Evolutionary conservation across 2,329 filamentous ascomycete species (phyloP), one percentile per base, ranked within the genome.

Genomic region (Aspergillus caelatus): DNA sequence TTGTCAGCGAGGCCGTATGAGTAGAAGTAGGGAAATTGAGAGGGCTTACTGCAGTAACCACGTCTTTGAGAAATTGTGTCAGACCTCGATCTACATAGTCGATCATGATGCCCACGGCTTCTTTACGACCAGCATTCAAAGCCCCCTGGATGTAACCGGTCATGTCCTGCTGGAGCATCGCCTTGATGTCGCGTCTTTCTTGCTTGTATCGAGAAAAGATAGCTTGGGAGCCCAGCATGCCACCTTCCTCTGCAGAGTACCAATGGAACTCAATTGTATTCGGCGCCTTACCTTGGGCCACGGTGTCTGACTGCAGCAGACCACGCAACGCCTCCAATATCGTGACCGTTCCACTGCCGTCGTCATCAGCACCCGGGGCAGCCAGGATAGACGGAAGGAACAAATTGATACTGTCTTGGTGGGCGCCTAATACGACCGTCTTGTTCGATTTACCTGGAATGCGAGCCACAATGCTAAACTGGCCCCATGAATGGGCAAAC

Each of bases 161-260:
- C 94, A 98, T 98, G 79, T 98, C 94, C 80, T 98, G 94, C 82
- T 98, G 94, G 60, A 98, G 86, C 95, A 98, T 98, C 39, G 94
- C 94, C 81, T 94, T 96, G 77, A 98, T 85, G 68, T 94, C 88
- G 30, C 89, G 86, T 36, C 86, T 85, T 26, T 86, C 79, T 75
- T 89, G 88, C 78, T 91, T 89, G 74, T 98, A 98, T 9, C 86
- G 81, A 57, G 86, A 85, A 83, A 97, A 98, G 77, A 98, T 91
- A 60, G 91, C 94, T 77, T 97, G 93, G 72, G 91, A 94, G 63
- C 93, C 93, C 4, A 96, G 85, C 53, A 97, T 83, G 39, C 94
- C 93, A 57, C 90, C 93, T 78, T 97, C 93, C 77, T 97, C 93
- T 12, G 92, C 93, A 52, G 89, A 92, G 81, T 96, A 97, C 93